Conservation (phyloP, 1,284 basidiomycete genomes). For the Xanthoconium separans region DNA sequence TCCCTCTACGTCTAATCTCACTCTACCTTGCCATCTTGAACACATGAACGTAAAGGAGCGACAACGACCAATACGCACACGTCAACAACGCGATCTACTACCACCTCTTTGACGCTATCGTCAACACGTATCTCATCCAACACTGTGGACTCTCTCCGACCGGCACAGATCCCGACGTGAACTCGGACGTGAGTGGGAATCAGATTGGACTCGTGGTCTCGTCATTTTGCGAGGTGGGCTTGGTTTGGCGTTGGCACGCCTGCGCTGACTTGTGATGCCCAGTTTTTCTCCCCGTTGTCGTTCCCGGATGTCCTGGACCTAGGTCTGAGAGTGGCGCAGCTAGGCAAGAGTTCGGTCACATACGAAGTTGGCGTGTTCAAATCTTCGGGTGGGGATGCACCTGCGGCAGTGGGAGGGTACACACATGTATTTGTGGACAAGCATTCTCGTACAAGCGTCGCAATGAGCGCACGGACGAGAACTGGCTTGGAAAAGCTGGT, state of each 20-base stretch:
- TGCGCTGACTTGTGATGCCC: not conserved
- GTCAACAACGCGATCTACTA: conserved; percentile 80
- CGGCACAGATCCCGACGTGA: not conserved
- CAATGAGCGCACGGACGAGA: conserved; percentile 35
- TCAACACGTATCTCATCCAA: conserved; percentile 71
- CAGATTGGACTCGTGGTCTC: conserved; percentile 72
- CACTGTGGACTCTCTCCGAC: conserved; percentile 50
- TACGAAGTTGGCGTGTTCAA: conserved; percentile 76
- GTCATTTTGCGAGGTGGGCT: conserved; percentile 58
- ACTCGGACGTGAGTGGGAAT: not conserved
- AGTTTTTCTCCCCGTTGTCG: conserved; percentile 66
- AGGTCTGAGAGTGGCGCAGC: conserved; percentile 59
- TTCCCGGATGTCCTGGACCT: conserved; percentile 69
- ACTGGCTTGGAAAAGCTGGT: conserved; percentile 18
- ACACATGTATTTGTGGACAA: conserved; percentile 79
- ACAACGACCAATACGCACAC: conserved; percentile 80
- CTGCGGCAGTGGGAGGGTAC: conserved; percentile 71
- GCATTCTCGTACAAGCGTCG: conserved; percentile 49
- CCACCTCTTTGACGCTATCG: conserved; percentile 72
- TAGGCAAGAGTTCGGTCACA: conserved; percentile 69
- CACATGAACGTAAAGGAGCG: conserved; percentile 46
- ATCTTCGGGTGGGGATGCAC: conserved; percentile 35
- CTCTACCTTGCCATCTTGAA: not conserved
- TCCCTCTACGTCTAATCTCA: conserved; percentile 3
- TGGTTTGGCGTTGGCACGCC: not conserved